Evolutionary conservation across 441 rosid genomes (phyloP).

Genomic region (Brassica hybrid): DNA sequence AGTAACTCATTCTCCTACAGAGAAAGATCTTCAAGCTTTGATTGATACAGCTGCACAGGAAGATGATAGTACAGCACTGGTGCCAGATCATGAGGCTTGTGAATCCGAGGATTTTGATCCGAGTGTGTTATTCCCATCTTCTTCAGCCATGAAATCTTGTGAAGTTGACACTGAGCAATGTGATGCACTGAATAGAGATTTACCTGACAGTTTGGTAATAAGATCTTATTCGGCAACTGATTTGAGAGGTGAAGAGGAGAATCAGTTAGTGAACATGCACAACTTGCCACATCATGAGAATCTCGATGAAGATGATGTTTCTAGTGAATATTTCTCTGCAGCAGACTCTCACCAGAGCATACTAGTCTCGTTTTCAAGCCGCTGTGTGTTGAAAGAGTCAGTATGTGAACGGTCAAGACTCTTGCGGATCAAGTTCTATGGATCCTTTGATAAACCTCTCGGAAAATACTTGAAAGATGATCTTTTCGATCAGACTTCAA

Average conservation of each 20-base stretch:
- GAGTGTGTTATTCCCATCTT: slow-evolving; percentile 42
- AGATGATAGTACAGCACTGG: slow-evolving; percentile 43
- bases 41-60: slow-evolving; percentile 44
- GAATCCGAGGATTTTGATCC: slow-evolving; percentile 54
- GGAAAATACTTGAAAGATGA: slow-evolving; percentile 86
- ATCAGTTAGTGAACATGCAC: slow-evolving; percentile 44
- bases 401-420: slow-evolving; percentile 91
- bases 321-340: slow-evolving; percentile 72
- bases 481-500: slow-evolving; percentile 75
- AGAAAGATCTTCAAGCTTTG: slow-evolving; percentile 36
- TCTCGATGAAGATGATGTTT: slow-evolving; percentile 54
- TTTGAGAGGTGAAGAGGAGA: slow-evolving; percentile 48
- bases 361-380: slow-evolving; percentile 88
- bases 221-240: slow-evolving; percentile 45
- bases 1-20: slow-evolving; percentile 45
- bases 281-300: slow-evolving; percentile 50
- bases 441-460: slow-evolving; percentile 93
- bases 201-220: slow-evolving; percentile 39
- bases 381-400: slow-evolving; percentile 73
- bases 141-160: slow-evolving; percentile 40
- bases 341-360: slow-evolving; percentile 90
- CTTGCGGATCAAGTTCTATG: slow-evolving; percentile 88
- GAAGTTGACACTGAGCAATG: slow-evolving; percentile 44
- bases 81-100: slow-evolving; percentile 47
- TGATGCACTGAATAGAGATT: slow-evolving; percentile 46